Base-by-base conservation (phyloP, 2,329 filamentous ascomycete genomes). In the Huntiella decipiens region DNA sequence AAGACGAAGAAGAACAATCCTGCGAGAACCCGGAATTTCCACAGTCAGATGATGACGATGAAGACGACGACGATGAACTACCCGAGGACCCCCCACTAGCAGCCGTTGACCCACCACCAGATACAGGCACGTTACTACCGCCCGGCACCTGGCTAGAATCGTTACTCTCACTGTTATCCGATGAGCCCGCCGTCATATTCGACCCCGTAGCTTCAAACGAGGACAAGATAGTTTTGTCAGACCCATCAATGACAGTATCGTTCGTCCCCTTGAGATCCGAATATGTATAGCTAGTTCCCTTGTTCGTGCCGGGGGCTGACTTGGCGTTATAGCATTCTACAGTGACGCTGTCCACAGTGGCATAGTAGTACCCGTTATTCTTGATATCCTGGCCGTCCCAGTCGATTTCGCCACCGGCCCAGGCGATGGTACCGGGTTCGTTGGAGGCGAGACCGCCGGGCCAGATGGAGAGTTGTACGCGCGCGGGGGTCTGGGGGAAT, bases 391-490 rank as follows among this genome's bases (percentile, higher is more conserved):
- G 66, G 52, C 73, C 75, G 58, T 82, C 66, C 88, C 91, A 98
- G 67, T 93, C 72, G 52, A 98, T 88, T 44, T 73, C 65, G 55
- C 91, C 91, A 57, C 91, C 91, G 13, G 88, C 84, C 91, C 91
- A 98, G 45, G 78, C 70, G 53, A 94, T 73, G 32, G 91, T 96
- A 47, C 91, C 91, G 59, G 82, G 58, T 36, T 74, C 80, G 61
- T 95, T 95, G 57, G 70, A 71, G 7, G 75, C 63, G 40, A 82
- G 73, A 58, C 91, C 91, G 56, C 84, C 91, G 36, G 91, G 91
- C 91, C 91, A 98, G 57, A 98, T 77, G 12, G 91, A 96, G 43
- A 98, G 71, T 67, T 95, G 85, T 44, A 98, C 74, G 54, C 88
- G 83, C 12, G 87, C 66, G 3, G 91, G 91, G 0, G 87, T 92